Evolutionary conservation across 176 grass and related monocot species (phyloP).

Genomic region (Ananas comosus): DNA sequence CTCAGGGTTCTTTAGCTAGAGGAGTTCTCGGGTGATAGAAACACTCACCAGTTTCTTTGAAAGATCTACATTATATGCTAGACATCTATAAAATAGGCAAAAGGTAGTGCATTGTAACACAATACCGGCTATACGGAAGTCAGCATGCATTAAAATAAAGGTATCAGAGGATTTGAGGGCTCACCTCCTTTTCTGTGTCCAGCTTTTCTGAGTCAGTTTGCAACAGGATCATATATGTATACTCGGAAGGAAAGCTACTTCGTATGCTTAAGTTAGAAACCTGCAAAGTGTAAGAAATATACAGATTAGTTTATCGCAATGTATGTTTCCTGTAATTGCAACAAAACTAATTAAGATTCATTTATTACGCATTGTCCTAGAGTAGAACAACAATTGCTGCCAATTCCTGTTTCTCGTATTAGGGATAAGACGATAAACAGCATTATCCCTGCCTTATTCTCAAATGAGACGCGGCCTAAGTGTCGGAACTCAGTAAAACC

Average conservation of each 20-base stretch:
- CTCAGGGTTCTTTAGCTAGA: neutral
- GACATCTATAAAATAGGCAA: neutral
- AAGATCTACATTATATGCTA: neutral
- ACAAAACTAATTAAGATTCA: too few relatives aligned
- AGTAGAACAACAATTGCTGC: too few relatives aligned
- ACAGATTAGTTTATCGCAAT: too few relatives aligned
- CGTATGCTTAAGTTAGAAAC: constrained; percentile 66
- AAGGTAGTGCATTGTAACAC: too few relatives aligned
- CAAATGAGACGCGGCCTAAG: neutral
- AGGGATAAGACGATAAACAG: neutral
- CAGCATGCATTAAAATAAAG: neutral
- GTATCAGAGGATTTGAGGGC: neutral
- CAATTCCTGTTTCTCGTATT: neutral
- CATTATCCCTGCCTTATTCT: neutral
- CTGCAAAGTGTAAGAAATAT: constrained; percentile 11
- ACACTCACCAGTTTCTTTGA: neutral
- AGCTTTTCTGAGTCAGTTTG: constrained; percentile 48
- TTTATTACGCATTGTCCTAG: too few relatives aligned
- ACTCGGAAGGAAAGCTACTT: constrained; percentile 56
- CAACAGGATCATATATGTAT: constrained; percentile 66
- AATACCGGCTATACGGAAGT: too few relatives aligned
- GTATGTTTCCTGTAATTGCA: too few relatives aligned
- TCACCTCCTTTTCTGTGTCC: constrained; percentile 47
- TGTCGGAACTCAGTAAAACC: too few relatives aligned
- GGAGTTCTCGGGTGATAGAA: neutral